Evolutionary conservation across 805 yeast genomes (phyloP), one percentile per base, ranked within the genome.

Genomic region (Grigorovia jiainica): DNA sequence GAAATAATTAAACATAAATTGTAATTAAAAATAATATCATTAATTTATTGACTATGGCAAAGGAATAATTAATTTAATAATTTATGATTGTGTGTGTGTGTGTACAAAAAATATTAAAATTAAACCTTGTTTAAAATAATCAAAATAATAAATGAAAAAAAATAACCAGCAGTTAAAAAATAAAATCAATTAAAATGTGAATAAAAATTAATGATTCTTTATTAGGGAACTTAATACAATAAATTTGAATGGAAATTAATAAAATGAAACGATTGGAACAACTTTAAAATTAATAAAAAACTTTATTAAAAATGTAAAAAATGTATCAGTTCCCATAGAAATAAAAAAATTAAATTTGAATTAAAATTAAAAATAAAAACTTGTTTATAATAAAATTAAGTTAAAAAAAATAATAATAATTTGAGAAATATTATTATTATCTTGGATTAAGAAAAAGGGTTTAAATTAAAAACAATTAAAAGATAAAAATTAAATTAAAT

Each of bases 311-410:
- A 23, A 34, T 21, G 37, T 34, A 25, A 34, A 34, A 39, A 34
- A 40, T 47, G 48, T 40, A 47, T 47, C 46, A 44, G 43, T 42
- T 47, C 48, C 43, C 48, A 45, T 43, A 41, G 16, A 36, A 36
- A 34, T 34, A 34, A 40, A 34, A 38, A 39, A 39, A 32, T 11
- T 23, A 24, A 39, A 39, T 7, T 35, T 36, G 27, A 8, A 5
- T 24, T 16, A 36, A 19, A 35, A 34, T 32, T 31, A 27, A 27
- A 27, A 13, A 23, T 37, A 43, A 41, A 40, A 40, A 13, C 27
- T 27, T 24, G 15, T 11, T 18, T 33, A 33, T 11, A 39, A 19
- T 31, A 27, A 25, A 17, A 37, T 30, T 18, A 39, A 38, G 17
- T 7, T n/a, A 20, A 15, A 24, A 10, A 34, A 34, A 32, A 32